Conservation (phyloP, 129 eudicot species). For the Solidago caesia region DNA sequence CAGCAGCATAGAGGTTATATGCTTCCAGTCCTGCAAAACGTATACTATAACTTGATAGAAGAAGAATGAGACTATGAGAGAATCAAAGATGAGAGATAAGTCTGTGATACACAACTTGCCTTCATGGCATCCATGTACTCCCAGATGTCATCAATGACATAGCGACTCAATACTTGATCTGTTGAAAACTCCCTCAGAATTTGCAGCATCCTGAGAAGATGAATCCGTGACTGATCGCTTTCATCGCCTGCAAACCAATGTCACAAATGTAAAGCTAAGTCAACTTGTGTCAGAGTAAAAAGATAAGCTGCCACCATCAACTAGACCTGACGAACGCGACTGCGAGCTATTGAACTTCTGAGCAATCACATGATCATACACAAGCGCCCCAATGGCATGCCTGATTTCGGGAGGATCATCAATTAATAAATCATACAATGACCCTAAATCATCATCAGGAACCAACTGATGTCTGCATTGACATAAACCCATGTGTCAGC, state of each 20-base stretch:
- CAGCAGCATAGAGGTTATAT: slow-evolving; percentile 77
- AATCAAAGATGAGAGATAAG: slow-evolving; percentile 1
- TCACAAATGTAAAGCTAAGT: slow-evolving; percentile 17
- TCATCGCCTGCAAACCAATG: slow-evolving; percentile 58
- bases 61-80: neutral
- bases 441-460: slow-evolving; percentile 88
- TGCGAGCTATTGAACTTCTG: slow-evolving; percentile 73
- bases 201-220: slow-evolving; percentile 80
- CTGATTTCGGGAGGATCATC: slow-evolving; percentile 95
- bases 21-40: slow-evolving; percentile 82
- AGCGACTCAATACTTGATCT: slow-evolving; percentile 71
- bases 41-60: slow-evolving; percentile 1
- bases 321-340: slow-evolving; percentile 66
- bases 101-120: slow-evolving; percentile 41
- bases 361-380: slow-evolving; percentile 92
- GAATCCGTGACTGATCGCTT: slow-evolving; percentile 64
- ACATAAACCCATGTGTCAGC: slow-evolving; percentile 8
- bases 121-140: slow-evolving; percentile 99
- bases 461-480: slow-evolving; percentile 86
- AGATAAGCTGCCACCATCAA: neutral
- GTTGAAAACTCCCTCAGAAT: slow-evolving; percentile 87
- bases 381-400: slow-evolving; percentile 93
- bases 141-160: slow-evolving; percentile 98
- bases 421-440: slow-evolving; percentile 82
- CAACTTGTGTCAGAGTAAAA: neutral